phyloP scores from a whole-genome alignment of 257 asterid genomes.

The Petrea volubilis region DNA sequence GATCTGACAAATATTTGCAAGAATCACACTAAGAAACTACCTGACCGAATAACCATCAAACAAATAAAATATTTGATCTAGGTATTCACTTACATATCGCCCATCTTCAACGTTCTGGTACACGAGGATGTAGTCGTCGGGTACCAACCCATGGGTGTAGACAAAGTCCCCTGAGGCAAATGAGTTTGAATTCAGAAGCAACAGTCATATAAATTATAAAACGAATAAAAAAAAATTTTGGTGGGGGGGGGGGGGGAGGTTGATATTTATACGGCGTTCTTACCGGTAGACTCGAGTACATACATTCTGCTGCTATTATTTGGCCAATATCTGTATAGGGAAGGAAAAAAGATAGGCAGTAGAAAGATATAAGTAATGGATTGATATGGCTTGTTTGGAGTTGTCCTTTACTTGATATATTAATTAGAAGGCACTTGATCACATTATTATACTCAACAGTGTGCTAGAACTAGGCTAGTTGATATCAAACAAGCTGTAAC shows the following conservation, averaged over 20 bases:
- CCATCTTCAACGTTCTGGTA: conserved; percentile 49
- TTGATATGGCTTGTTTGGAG: neutral
- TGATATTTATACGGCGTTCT: neutral
- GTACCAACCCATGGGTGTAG: conserved; percentile 33
- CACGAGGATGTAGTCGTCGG: conserved; percentile 50
- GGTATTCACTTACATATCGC: conserved; percentile 37
- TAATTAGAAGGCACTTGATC: neutral
- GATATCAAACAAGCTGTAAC: neutral
- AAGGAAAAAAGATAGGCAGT: neutral
- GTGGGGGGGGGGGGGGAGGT: no score
- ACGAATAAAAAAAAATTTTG: no score
- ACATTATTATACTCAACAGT: conserved; percentile 1
- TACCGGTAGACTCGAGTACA: conserved; percentile 61
- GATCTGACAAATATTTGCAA: conserved; percentile 26
- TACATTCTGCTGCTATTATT: conserved; percentile 66
- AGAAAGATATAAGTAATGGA: neutral
- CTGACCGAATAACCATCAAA: conserved; percentile 10
- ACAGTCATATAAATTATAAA: neutral
- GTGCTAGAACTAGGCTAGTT: neutral
- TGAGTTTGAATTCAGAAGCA: neutral
- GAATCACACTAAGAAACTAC: neutral
- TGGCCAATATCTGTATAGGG: conserved; percentile 52
- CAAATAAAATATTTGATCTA: neutral
- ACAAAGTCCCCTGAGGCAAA: conserved; percentile 44
- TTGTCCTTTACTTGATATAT: no score